Conservation (phyloP, 305 asterid species). For the Fraxinus greggii region DNA sequence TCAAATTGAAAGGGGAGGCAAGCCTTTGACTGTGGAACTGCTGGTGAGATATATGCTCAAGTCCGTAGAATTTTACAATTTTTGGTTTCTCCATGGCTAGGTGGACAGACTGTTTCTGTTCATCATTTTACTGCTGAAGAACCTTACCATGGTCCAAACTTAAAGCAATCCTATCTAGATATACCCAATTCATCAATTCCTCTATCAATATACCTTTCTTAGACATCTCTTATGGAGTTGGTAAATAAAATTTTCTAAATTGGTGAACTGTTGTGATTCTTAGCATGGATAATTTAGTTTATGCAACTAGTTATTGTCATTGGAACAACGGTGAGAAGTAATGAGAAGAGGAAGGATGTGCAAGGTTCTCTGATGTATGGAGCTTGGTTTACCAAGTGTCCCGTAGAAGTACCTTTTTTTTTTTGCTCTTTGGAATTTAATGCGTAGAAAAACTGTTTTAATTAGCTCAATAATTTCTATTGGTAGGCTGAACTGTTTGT, state of each 20-base stretch:
- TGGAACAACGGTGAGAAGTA: not conserved
- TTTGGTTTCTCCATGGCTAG: conserved; percentile 7
- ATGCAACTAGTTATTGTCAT: not conserved
- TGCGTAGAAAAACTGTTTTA: not conserved
- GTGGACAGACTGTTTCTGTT: conserved; percentile 8
- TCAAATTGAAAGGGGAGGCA: conserved; percentile 97
- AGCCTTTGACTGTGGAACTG: conserved; percentile 67
- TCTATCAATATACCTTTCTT: not conserved
- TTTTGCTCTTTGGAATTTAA: not conserved
- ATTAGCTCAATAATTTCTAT: not conserved
- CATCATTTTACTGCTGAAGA: not conserved
- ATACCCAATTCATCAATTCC: conserved; percentile 2
- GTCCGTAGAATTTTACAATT: not conserved
- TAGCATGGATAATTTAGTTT: not conserved
- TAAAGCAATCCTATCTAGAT: conserved; percentile 12
- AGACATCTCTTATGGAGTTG: conserved; percentile 14
- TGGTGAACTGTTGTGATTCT: conserved; percentile 18
- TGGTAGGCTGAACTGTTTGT: conserved; percentile 1
- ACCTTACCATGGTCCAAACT: not conserved
- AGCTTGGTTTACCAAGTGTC: not conserved
- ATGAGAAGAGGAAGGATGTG: not conserved
- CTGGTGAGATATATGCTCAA: conserved; percentile 44
- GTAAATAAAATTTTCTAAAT: not conserved
- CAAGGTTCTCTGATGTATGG: not conserved
- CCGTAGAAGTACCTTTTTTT: not conserved